Evolutionary conservation across 2,329 filamentous ascomycete genomes (phyloP).

Genomic region (Colletotrichum salicis): DNA sequence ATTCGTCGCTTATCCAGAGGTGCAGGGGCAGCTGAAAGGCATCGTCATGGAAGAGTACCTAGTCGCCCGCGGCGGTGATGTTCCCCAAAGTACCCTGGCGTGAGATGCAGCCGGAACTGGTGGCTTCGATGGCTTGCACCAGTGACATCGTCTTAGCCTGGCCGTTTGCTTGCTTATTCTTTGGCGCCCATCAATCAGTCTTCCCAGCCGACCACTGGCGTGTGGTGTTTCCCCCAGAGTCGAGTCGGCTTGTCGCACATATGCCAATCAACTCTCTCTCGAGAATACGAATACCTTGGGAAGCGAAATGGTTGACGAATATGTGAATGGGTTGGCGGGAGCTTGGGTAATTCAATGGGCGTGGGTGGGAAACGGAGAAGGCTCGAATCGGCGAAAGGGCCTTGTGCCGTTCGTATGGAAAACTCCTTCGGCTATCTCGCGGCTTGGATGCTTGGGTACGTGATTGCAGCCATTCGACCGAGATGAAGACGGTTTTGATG

Average conservation of each 20-base stretch:
- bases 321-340: not conserved
- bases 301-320: not conserved
- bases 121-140: conserved; percentile 20
- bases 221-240: not conserved
- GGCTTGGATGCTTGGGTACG: not conserved
- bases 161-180: conserved; percentile 29
- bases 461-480: not conserved
- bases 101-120: conserved; percentile 2
- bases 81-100: conserved; percentile 7
- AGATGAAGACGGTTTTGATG: not conserved
- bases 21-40: not conserved
- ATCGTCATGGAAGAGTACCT: not conserved
- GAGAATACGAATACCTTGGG: not conserved
- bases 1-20: not conserved
- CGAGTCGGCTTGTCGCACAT: not conserved
- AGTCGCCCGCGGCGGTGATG: not conserved
- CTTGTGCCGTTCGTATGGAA: not conserved
- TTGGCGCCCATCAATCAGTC: conserved; percentile 17
- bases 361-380: not conserved
- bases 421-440: conserved; percentile 1
- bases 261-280: not conserved
- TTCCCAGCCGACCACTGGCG: conserved; percentile 7
- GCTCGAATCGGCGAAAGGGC: not conserved
- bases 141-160: conserved; percentile 22
- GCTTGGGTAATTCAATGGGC: not conserved